Percentiles rank a stretch among this genome's conserved stretches.
These are phyloP conservation scores for Lycium ferocissimum DNA, from an alignment of 257 asterid genomes.

Conservation along the genomic window DNA sequence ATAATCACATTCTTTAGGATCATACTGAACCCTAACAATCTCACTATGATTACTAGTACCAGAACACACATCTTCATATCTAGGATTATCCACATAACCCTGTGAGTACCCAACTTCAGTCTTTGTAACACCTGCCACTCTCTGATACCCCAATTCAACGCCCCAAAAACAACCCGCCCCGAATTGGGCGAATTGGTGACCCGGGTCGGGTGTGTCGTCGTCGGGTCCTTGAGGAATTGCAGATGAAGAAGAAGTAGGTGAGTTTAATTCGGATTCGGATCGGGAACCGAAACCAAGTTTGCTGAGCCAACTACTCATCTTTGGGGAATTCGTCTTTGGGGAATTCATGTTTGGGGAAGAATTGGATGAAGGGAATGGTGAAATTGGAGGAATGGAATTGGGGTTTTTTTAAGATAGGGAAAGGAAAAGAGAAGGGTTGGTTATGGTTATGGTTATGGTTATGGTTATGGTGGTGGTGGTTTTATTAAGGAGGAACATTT, in stretches of 20 bases:
- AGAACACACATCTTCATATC: slow-evolving; percentile 5
- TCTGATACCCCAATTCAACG: slow-evolving; percentile 84
- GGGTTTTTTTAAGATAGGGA: not conserved
- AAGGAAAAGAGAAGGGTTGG: not conserved
- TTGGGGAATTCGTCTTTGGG: slow-evolving; percentile 43
- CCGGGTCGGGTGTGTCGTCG: slow-evolving; percentile 54
- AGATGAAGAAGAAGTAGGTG: slow-evolving; percentile 58
- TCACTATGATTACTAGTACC: not conserved
- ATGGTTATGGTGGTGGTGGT: not conserved
- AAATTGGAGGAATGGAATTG: not conserved
- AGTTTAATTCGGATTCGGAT: slow-evolving; percentile 53
- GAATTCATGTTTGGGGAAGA: slow-evolving; percentile 28
- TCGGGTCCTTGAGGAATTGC: slow-evolving; percentile 75
- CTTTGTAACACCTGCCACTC: slow-evolving; percentile 76
- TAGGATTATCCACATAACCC: slow-evolving; percentile 63
- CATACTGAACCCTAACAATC: slow-evolving; percentile 59
- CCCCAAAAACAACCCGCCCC: slow-evolving; percentile 92
- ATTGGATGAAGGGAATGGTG: not conserved
- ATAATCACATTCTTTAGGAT: slow-evolving; percentile 83
- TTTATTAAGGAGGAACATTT: too few relatives aligned
- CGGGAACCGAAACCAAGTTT: slow-evolving; percentile 69
- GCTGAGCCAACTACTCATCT: slow-evolving; percentile 71
- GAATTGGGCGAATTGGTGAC: too few relatives aligned
- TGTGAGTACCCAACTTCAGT: slow-evolving; percentile 90
- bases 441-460: slow-evolving; percentile 38